These are phyloP conservation scores for Pulveroboletus ravenelii DNA, from an alignment of 768 basidiomycete species.

Conservation along the genomic window DNA sequence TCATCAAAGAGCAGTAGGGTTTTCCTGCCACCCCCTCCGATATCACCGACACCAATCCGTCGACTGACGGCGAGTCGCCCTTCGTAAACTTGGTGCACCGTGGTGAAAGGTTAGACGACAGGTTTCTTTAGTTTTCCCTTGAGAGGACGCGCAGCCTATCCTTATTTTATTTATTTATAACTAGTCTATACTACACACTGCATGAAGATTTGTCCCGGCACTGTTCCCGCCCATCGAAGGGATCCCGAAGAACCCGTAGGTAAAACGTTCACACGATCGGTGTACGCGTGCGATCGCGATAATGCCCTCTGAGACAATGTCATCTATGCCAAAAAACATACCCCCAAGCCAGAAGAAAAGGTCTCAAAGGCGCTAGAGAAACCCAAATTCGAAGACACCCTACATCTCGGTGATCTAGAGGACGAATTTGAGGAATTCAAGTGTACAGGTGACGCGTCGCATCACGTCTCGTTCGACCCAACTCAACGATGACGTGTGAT, in stretches of 20 bases:
- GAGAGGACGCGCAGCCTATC: conserved; percentile 21
- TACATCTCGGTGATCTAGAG: conserved; percentile 83
- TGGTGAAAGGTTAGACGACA: conserved; percentile 7
- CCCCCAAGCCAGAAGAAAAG: conserved; percentile 39
- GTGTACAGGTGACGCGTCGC: conserved; percentile 57
- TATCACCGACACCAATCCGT: conserved; percentile 12
- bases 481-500: neutral
- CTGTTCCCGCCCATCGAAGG: neutral
- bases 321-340: conserved; percentile 44
- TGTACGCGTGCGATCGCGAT: conserved; percentile 8
- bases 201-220: neutral
- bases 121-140: conserved; percentile 4
- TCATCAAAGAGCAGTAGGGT: conserved; percentile 11
- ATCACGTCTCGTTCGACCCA: neutral
- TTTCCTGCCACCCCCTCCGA: conserved; percentile 25
- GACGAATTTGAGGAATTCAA: conserved; percentile 96
- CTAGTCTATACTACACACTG: conserved; percentile 5
- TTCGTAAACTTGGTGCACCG: conserved; percentile 13
- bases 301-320: conserved; percentile 28
- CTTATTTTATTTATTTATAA: conserved; percentile 32
- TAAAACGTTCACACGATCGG: conserved; percentile 21
- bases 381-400: conserved; percentile 43
- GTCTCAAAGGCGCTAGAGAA: conserved; percentile 31
- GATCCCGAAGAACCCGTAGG: neutral
- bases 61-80: conserved; percentile 19